phyloP scores from a whole-genome alignment of 2,329 filamentous ascomycete species.

The Lecanicillium sp. region DNA sequence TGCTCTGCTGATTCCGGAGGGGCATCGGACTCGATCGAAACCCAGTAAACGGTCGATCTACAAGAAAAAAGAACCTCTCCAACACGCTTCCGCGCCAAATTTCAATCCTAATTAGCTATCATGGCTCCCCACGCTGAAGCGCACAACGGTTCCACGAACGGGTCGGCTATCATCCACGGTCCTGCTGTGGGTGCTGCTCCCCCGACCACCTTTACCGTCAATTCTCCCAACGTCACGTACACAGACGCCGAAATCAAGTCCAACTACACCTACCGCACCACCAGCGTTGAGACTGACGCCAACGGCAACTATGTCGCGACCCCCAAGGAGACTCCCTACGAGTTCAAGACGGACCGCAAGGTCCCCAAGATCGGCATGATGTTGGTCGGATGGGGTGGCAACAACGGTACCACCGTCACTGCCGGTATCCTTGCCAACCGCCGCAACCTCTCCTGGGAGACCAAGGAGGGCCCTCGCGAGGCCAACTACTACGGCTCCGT shows the following conservation, averaged over 20 bases:
- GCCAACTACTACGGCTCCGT: slow-evolving; percentile 99
- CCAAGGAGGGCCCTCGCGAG: slow-evolving; percentile 73
- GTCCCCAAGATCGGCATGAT: slow-evolving; percentile 92
- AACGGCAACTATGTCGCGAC: slow-evolving; percentile 74
- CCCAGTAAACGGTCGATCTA: slow-evolving; percentile 40
- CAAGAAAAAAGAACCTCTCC: slow-evolving; percentile 15
- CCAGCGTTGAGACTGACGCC: slow-evolving; percentile 62
- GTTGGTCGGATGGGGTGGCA: slow-evolving; percentile 95
- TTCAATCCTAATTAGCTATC: slow-evolving; percentile 25
- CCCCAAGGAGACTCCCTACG: slow-evolving; percentile 82
- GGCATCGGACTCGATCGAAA: slow-evolving; percentile 61
- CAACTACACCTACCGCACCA: slow-evolving; percentile 96
- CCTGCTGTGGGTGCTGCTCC: slow-evolving; percentile 39
- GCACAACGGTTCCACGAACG: slow-evolving; percentile 48
- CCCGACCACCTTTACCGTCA: slow-evolving; percentile 70
- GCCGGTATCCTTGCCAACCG: slow-evolving; percentile 96
- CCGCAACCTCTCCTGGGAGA: slow-evolving; percentile 80
- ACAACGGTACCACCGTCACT: slow-evolving; percentile 96
- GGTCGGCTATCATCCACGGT: slow-evolving; percentile 43
- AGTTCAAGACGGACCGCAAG: slow-evolving; percentile 95
- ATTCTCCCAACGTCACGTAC: slow-evolving; percentile 89
- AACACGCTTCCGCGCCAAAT: slow-evolving; percentile 12
- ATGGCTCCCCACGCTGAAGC: slow-evolving; percentile 91
- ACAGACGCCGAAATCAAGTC: slow-evolving; percentile 80
- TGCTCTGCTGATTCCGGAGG: slow-evolving; percentile 83